Evolutionary conservation across 2,329 filamentous ascomycete genomes (phyloP).

Genomic region (Botrytis deweyae): DNA sequence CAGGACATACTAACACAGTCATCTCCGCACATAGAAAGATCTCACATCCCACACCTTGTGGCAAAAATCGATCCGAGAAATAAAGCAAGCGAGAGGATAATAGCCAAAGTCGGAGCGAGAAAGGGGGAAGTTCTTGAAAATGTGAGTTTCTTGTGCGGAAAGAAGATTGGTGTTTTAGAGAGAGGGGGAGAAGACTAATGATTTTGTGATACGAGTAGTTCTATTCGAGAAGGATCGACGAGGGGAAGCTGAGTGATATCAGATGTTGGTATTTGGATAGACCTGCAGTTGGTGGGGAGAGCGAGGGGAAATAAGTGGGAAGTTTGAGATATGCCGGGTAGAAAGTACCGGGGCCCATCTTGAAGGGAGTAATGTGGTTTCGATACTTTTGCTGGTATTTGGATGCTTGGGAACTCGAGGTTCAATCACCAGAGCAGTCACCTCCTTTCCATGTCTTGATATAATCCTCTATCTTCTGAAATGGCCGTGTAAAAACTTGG

Average conservation of each 20-base stretch:
- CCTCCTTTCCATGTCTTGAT: too few relatives aligned
- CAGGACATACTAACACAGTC: neutral
- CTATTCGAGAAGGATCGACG: slow-evolving; percentile 8
- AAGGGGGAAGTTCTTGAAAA: slow-evolving; percentile 24
- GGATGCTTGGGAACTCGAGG: too few relatives aligned
- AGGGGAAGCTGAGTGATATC: slow-evolving; percentile 23
- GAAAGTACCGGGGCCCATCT: too few relatives aligned
- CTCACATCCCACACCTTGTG: slow-evolving; percentile 27
- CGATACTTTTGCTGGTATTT: too few relatives aligned
- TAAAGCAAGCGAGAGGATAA: slow-evolving; percentile 26
- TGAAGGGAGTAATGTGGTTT: too few relatives aligned
- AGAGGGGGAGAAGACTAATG: neutral
- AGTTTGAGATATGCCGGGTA: too few relatives aligned
- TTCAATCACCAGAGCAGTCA: too few relatives aligned
- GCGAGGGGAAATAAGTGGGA: neutral
- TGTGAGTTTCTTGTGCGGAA: neutral
- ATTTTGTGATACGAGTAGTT: neutral
- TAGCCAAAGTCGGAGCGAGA: slow-evolving; percentile 27
- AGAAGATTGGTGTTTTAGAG: too few relatives aligned
- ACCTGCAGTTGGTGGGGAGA: slow-evolving; percentile 17
- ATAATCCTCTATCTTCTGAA: too few relatives aligned
- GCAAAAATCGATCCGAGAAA: slow-evolving; percentile 30
- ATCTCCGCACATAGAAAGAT: slow-evolving; percentile 22
- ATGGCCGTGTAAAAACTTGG: too few relatives aligned
- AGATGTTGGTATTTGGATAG: slow-evolving; percentile 31